Evolutionary conservation across 2,329 filamentous ascomycete species (phyloP).

Genomic region (Paracoccidioides brasiliensis): DNA sequence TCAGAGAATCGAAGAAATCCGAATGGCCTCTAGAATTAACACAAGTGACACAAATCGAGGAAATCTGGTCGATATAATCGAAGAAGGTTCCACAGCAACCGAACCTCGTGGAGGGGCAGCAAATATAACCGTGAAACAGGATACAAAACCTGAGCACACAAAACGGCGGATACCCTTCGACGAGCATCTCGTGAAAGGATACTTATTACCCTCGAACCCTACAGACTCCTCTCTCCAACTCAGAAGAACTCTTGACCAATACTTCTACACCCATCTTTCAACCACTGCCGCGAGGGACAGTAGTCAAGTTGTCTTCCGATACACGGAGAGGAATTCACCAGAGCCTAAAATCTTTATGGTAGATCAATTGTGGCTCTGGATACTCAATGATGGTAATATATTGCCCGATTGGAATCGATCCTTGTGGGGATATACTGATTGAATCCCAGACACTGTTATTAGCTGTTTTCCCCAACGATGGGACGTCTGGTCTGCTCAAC

Average conservation of each 20-base stretch:
- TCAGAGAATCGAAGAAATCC: background rate
- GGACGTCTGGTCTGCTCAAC: constrained; percentile 12
- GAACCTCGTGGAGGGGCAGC: no score
- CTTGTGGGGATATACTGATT: background rate
- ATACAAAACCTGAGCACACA: background rate
- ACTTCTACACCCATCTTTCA: constrained; percentile 49
- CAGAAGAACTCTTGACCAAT: constrained; percentile 48
- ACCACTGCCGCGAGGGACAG: constrained; percentile 43
- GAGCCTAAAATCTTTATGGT: constrained; percentile 55
- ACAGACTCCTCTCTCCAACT: background rate
- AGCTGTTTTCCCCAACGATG: constrained; percentile 28
- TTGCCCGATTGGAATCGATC: background rate
- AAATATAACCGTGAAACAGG: background rate
- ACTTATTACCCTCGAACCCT: background rate
- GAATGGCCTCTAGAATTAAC: background rate
- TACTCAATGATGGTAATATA: constrained; percentile 32
- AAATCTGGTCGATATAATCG: background rate
- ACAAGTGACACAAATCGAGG: background rate
- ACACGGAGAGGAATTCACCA: constrained; percentile 28
- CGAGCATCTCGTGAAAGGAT: constrained; percentile 1
- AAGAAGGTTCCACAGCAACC: background rate
- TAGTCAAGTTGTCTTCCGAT: constrained; percentile 53
- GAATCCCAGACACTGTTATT: constrained; percentile 40
- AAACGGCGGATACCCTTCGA: background rate
- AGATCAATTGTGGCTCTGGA: constrained; percentile 56